Evolutionary conservation across 495 filamentous ascomycete genomes (phyloP), one percentile per base, ranked within the genome.

Genomic region (Ramalina peruviana): DNA sequence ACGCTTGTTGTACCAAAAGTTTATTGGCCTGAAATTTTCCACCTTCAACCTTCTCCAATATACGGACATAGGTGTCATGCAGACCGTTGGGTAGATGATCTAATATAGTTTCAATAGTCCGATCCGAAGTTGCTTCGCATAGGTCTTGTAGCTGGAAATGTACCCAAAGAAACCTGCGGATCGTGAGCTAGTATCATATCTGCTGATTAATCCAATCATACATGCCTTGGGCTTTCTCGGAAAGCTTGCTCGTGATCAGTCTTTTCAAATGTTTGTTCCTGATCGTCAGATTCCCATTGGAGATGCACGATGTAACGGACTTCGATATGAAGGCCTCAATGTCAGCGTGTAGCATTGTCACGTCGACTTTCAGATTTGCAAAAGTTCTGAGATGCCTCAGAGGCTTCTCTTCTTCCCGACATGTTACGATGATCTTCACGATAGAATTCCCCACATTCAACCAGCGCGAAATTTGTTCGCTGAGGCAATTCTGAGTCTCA

Each of bases 121-220:
- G 23, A 37, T 63, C 60, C 0, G 60, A 52, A 10, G 49, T 33
- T 19, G 57, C 53, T n/a, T 63, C 59, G 36, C 60, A 63, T 16
- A 63, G 47, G 12, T 63, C 60, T 13, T 50, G 21, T 6, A 63
- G 48, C 36, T 63, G 60, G 41, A 63, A 60, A 26, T 44, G 48
- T 15, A 63, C 57, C 60, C 60, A 63, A 15, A 63, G 49, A 36
- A 63, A 63, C 59, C 59, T 60, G 13, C 12, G 1, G 16, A 1
- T 26, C 33, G 13, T 54, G 6, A 54, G 41, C 30, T 12, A 6
- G 3, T 16, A 23, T 11, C 25, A 7, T 6, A 1, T 33, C 27
- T n/a, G 20, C 12, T 10, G 6, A 7, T 10, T 7, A 4, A 1
- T 4, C n/a, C 13, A 25, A 36, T 58, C 59, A 47, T 47, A 60